These are phyloP conservation scores for Paradendryphiella salina DNA, from an alignment of 2,329 filamentous ascomycete genomes.

Conservation along the genomic window DNA sequence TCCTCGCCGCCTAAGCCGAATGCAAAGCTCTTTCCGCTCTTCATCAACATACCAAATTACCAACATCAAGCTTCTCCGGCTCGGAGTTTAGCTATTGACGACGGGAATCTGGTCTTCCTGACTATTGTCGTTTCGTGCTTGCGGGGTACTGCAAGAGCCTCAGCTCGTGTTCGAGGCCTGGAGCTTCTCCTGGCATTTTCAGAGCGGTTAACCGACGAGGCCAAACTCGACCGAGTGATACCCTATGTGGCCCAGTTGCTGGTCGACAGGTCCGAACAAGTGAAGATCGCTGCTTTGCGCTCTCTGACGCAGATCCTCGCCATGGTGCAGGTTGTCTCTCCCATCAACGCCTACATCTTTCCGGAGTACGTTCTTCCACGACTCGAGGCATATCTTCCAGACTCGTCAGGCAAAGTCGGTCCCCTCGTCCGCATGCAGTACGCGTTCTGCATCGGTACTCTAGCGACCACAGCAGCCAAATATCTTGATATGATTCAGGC, in stretches of 20 bases:
- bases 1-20: conserved; percentile 44
- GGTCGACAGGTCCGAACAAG: conserved; percentile 78
- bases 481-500: conserved; percentile 93
- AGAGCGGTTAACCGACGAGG: conserved; percentile 89
- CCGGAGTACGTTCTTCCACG: conserved; percentile 67
- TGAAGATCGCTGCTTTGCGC: conserved; percentile 81
- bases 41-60: conserved; percentile 84
- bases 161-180: conserved; percentile 85
- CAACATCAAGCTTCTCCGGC: conserved; percentile 68
- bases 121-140: conserved; percentile 86
- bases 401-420: conserved; percentile 53
- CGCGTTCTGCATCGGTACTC: conserved; percentile 84
- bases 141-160: conserved; percentile 83
- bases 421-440: conserved; percentile 85
- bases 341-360: conserved; percentile 69
- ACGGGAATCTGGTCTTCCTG: conserved; percentile 90
- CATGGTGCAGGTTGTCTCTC: conserved; percentile 84
- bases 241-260: conserved; percentile 86
- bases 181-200: conserved; percentile 91
- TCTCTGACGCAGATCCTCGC: conserved; percentile 83
- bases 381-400: conserved; percentile 60
- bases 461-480: conserved; percentile 80
- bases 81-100: conserved; percentile 69
- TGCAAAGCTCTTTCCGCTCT: conserved; percentile 73
- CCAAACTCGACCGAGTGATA: conserved; percentile 88